phyloP scores from a whole-genome alignment of 192 early-diverging fungal species.

The Coemansia sp. region DNA sequence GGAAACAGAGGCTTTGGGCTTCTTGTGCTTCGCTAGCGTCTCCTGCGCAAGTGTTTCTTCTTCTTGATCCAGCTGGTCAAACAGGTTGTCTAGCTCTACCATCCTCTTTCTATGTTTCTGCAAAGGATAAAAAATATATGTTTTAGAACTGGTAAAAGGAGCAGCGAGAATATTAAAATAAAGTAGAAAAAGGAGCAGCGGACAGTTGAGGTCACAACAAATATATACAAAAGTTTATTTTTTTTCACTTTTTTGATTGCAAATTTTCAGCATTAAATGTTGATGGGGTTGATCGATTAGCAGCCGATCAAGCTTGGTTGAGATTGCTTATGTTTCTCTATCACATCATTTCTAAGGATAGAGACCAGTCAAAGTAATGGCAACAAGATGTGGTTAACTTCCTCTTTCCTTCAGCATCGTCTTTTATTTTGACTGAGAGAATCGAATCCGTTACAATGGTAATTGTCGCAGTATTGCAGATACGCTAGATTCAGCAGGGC shows the following conservation, averaged over 20 bases:
- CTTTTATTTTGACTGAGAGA: slow-evolving; percentile 28
- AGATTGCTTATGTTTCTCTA: too few relatives aligned
- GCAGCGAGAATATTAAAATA: neutral
- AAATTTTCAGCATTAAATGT: neutral
- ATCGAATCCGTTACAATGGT: slow-evolving; percentile 36
- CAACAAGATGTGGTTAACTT: neutral
- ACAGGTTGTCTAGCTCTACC: slow-evolving; percentile 80
- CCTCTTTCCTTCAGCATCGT: slow-evolving; percentile 28
- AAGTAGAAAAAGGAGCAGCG: neutral
- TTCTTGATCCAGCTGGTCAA: slow-evolving; percentile 72
- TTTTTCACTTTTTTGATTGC: neutral
- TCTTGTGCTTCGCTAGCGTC: neutral
- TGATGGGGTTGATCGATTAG: too few relatives aligned
- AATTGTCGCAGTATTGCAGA: slow-evolving; percentile 16
- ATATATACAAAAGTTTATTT: neutral
- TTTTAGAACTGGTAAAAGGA: neutral
- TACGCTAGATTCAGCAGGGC: slow-evolving; percentile 3
- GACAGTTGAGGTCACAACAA: neutral
- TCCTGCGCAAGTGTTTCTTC: slow-evolving; percentile 20
- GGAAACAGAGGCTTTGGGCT: slow-evolving; percentile 10
- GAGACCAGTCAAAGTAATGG: too few relatives aligned
- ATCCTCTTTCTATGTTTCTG: slow-evolving; percentile 42
- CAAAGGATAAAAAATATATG: slow-evolving; percentile 67
- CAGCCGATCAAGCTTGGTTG: too few relatives aligned
- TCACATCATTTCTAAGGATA: too few relatives aligned